Evolutionary conservation across 2,329 filamentous ascomycete species (phyloP).

Genomic region (Diplodia corticola): DNA sequence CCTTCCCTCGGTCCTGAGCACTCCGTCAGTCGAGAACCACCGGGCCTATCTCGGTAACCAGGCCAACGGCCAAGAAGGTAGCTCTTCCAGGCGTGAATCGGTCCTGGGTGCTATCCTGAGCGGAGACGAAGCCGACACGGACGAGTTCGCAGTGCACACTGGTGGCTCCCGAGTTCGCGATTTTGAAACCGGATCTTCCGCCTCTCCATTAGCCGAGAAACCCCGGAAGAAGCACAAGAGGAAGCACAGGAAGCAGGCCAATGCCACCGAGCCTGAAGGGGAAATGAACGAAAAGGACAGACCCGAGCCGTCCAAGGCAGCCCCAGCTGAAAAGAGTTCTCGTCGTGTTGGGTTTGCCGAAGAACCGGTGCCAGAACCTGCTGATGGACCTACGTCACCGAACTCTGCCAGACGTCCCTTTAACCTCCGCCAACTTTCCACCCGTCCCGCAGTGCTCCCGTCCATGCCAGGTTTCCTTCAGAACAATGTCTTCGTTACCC

Average conservation of each 20-base stretch:
- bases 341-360: conserved; percentile 61
- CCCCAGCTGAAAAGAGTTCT: conserved; percentile 2
- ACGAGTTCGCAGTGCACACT: conserved; percentile 40
- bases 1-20: conserved; percentile 46
- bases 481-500: conserved; percentile 63
- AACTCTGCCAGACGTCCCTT: conserved; percentile 34
- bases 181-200: conserved; percentile 46
- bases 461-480: conserved; percentile 59
- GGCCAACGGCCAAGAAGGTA: conserved; percentile 24
- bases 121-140: conserved; percentile 57
- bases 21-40: conserved; percentile 45
- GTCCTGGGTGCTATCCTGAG: conserved; percentile 46
- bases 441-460: conserved; percentile 45
- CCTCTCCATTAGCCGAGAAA: conserved; percentile 39
- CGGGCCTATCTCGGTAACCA: conserved; percentile 42
- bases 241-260: conserved; percentile 44
- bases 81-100: conserved; percentile 38
- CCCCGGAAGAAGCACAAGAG: conserved; percentile 49
- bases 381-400: conserved; percentile 46
- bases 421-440: conserved; percentile 59
- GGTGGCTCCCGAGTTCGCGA: conserved; percentile 46
- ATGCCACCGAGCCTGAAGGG: not conserved
- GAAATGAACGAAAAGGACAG: conserved; percentile 6
- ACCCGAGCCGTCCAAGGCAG: not conserved
- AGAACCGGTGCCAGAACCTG: not conserved